These are phyloP conservation scores for Typha latifolia DNA, from an alignment of 176 grass and related monocot genomes.

Conservation along the genomic window DNA sequence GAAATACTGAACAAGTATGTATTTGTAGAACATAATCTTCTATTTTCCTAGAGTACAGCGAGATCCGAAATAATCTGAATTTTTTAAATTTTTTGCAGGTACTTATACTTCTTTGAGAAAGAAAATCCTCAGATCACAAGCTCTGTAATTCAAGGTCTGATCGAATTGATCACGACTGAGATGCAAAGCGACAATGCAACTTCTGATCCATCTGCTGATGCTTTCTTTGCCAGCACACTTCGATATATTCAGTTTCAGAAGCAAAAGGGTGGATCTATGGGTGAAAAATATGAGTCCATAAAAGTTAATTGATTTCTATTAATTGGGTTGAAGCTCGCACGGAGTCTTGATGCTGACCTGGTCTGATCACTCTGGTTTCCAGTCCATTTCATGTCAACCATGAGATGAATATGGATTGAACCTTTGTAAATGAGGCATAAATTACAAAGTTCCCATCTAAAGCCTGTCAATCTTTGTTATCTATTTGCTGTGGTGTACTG, in stretches of 20 bases:
- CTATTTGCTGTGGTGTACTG: too few relatives aligned
- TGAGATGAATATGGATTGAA: not conserved
- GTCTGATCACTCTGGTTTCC: not conserved
- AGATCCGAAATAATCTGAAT: not conserved
- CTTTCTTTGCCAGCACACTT: constrained; percentile 92
- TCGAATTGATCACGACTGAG: constrained; percentile 86
- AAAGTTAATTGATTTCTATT: constrained; percentile 44
- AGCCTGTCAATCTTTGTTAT: too few relatives aligned
- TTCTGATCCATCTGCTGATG: constrained; percentile 51
- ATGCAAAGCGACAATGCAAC: constrained; percentile 58
- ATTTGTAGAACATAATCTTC: constrained; percentile 7
- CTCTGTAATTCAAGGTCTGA: constrained; percentile 79
- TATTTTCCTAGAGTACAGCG: constrained; percentile 7
- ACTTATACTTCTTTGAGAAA: constrained; percentile 97
- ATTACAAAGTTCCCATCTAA: not conserved
- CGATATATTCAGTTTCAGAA: constrained; percentile 91
- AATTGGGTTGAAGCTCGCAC: not conserved
- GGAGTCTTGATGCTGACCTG: not conserved
- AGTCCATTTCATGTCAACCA: not conserved
- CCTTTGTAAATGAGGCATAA: not conserved
- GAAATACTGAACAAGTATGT: constrained; percentile 98
- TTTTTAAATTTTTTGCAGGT: constrained; percentile 45
- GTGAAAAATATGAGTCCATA: constrained; percentile 89
- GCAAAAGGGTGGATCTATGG: constrained; percentile 80
- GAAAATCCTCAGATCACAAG: constrained; percentile 88